Base-by-base conservation (phyloP, 345 rosid genomes). In the Sisymbrium irio region DNA sequence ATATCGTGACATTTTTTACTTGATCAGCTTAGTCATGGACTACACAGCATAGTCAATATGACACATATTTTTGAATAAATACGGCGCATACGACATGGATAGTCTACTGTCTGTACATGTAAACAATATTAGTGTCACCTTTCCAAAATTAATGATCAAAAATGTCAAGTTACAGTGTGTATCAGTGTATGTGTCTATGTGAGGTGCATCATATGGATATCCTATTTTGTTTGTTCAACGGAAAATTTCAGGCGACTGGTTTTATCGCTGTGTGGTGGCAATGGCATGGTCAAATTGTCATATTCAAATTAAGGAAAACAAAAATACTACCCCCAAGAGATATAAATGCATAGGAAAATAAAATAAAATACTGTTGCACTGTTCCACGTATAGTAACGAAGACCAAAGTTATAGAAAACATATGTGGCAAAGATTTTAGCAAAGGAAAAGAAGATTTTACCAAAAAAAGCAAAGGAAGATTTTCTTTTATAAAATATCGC, bases 321-420 rank as follows among this genome's bases (percentile, higher is more conserved):
- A 9, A 42, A 35, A 35, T 35, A 35, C 2, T 35, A 8, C 37
- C 37, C 9, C 9, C 25, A 9, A 35, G 0, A 35, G 3, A 35
- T 35, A 35, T 8, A 35, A 1, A 35, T 35, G 8, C 6, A 40
- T 10, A 18, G 11, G n/a, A 56, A 32, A 27, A 11, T 22, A 53
- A 39, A 40, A 40, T 1, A 22, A 22, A 22, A 22, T 19, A 54
- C 55, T 30, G 55, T 30, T 69, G 64, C 73, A 44, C n/a, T 18
- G 14, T 44, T 69, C 50, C 50, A 36, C 41, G 40, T 27, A 71
- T 60, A 60, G 59, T 60, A 71, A 60, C 2, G 9, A 60, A 60
- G 50, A 71, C 68, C 50, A 61, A 61, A 61, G 32, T 32, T 62
- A 40, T 41, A 62, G 46, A 19, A 14, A 25, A 10, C 6, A 59